A percentile compares a stretch with the other conserved stretches of the same genome.
Evolutionary conservation across 106 monocot species (phyloP).

Genomic region (Alisma plantagoaquatica): DNA sequence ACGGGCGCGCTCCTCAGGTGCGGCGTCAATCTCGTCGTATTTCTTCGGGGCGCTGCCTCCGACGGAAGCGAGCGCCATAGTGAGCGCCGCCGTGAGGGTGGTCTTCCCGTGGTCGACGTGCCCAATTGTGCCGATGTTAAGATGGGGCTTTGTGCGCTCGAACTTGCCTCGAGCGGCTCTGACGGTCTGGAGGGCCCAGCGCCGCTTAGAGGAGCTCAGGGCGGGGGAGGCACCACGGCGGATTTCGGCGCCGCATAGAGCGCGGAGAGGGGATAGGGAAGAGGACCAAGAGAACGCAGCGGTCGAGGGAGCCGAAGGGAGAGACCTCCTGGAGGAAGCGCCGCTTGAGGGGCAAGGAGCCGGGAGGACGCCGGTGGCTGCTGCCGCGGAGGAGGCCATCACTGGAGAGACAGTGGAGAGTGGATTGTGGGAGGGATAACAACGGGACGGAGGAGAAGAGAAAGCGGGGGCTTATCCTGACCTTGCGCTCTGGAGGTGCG

Average conservation of each 20-base stretch:
- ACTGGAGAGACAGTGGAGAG: background rate
- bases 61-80: constrained; percentile 46
- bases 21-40: constrained; percentile 79
- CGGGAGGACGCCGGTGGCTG: background rate
- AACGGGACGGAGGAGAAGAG: background rate
- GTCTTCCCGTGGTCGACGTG: constrained; percentile 81
- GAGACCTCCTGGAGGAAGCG: background rate
- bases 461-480: constrained; percentile 1
- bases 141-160: constrained; percentile 54
- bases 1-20: constrained; percentile 68
- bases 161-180: constrained; percentile 60
- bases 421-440: background rate
- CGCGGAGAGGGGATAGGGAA: background rate
- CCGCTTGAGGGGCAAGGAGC: background rate
- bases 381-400: background rate
- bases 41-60: constrained; percentile 41
- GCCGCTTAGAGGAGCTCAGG: no score
- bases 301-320: constrained; percentile 14
- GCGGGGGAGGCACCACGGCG: background rate
- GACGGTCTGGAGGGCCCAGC: no score
- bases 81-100: constrained; percentile 58
- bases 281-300: background rate
- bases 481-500: no score
- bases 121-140: constrained; percentile 68
- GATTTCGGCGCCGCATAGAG: background rate